These are phyloP conservation scores for Penicillium sp. DNA, from an alignment of 2,329 filamentous ascomycete genomes.

Conservation along the genomic window DNA sequence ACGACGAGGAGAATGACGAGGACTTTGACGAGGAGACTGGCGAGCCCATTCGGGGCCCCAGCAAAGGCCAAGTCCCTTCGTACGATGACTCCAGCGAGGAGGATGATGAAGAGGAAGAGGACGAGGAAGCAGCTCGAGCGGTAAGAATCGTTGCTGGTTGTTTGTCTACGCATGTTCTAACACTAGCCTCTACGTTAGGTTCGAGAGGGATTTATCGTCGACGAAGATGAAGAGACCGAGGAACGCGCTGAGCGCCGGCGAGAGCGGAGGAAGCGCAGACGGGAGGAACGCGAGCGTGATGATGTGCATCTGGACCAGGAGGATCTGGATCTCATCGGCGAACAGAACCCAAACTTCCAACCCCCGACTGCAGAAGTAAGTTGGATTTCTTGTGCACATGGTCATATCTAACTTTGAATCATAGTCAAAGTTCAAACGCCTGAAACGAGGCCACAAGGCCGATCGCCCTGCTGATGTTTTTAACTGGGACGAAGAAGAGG, in stretches of 20 bases:
- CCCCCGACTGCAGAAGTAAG: slow-evolving; percentile 67
- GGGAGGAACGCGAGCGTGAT: slow-evolving; percentile 74
- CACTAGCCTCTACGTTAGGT: slow-evolving; percentile 52
- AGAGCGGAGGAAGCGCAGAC: slow-evolving; percentile 72
- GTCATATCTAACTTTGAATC: slow-evolving; percentile 5
- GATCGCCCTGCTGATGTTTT: slow-evolving; percentile 77
- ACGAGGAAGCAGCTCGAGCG: slow-evolving; percentile 76
- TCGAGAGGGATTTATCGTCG: slow-evolving; percentile 92
- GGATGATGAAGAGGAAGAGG: slow-evolving; percentile 87
- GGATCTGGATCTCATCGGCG: slow-evolving; percentile 90
- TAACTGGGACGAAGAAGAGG: slow-evolving; percentile 77
- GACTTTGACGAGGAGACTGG: slow-evolving; percentile 75
- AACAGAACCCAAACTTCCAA: slow-evolving; percentile 68
- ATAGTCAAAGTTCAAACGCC: slow-evolving; percentile 88
- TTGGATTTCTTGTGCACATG: slow-evolving; percentile 1
- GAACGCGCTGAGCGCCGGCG: slow-evolving; percentile 57
- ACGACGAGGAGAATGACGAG: slow-evolving; percentile 80
- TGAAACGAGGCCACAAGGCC: slow-evolving; percentile 82
- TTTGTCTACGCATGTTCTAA: slow-evolving; percentile 18
- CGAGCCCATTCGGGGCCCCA: slow-evolving; percentile 45
- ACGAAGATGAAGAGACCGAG: slow-evolving; percentile 80
- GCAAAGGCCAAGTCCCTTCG: slow-evolving; percentile 33
- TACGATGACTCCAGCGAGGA: slow-evolving; percentile 87
- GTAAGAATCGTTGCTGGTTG: slow-evolving; percentile 42
- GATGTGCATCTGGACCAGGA: slow-evolving; percentile 87